Evolutionary conservation across 805 yeast genomes (phyloP), one percentile per base, ranked within the genome.

Genomic region (Wickerhamiella vanderwaltii): DNA sequence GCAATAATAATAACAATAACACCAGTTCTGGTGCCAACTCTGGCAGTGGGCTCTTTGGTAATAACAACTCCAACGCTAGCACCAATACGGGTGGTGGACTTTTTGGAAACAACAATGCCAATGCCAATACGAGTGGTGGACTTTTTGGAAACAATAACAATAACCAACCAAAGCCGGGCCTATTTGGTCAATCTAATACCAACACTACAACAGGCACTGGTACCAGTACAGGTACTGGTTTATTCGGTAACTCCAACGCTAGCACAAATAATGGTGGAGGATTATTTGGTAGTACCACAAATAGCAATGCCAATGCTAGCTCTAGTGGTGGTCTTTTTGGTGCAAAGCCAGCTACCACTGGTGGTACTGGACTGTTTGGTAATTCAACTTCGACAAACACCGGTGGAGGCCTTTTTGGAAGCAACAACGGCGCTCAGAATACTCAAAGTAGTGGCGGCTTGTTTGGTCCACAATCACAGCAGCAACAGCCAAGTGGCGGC

Each of bases 121-220:
- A 33, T 24, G 9, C 7, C 13, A 12, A 12, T n/a, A 31, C 16
- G 30, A 34, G 25, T 47, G 47, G 20, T 20, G 26, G 33, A 15
- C 22, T 16, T 58, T 23, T 67, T 68, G 45, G 67, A 65, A 15
- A 57, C 52, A 35, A 39, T 24, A 35, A 51, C 5, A 38, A 29
- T 15, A 29, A 47, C 48, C 20, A 35, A 5, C 31, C 41, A 13
- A 56, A 55, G 6, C n/a, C n/a, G n/a, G 57, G 59, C 2, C 33
- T 55, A 19, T 57, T 57, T 35, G 60, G 60, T 16, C 46, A 36
- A 32, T 34, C 45, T 6, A 15, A 33, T n/a, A 26, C 35, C 6
- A 22, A 13, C 45, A 48, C 30, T 42, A 44, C 41, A 12, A 25
- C 46, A 16, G 46, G 48, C 7, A 39, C 56, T 7, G 44, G 51